Base-by-base conservation (phyloP, 1,139 yeast genomes). In the Diutina siamensis region DNA sequence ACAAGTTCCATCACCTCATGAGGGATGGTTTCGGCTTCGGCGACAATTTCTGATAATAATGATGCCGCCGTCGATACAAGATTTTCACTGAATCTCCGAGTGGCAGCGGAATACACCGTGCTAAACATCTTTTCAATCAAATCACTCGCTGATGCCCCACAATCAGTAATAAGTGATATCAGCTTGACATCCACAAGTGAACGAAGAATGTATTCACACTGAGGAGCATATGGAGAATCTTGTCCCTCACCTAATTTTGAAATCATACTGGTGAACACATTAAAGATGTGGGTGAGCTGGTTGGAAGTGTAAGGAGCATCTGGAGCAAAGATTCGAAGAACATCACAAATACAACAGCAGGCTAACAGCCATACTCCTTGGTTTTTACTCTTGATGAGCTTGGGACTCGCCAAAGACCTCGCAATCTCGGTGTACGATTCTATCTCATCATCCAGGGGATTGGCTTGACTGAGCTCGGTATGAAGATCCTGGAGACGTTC, bases 241-340 rank as follows among this genome's bases (percentile, higher is more conserved):
- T 73, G 60, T 40, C 87, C 61, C 44, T 69, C 70, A 48, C 71
- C 71, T 52, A 88, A 75, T 57, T 84, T 92, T 33, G 65, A 63
- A 52, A 82, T 71, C 15, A 20, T 15, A 19, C 28, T 13, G 31
- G 15, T 38, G 55, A 86, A 78, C 5, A 80, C 64, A 51, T 68
- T 72, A 63, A 83, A 83, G n/a, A 82, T 69, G 27, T 71, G 78
- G 1, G 78, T 66, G 31, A 88, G 64, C 51, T 83, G 82, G 1
- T 64, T 53, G 33, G 79, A 78, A 1, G 85, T 78, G 60, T 74
- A 88, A 5, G 97, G 97, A 4, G 97, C 95, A 60, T 88, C 86
- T 0, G 97, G 97, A 0, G 96, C 97, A 57, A 72, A 82, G 10
- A 88, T 62, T 49, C 95, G 71, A 40, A 89, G 62, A 13, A 89